Evolutionary conservation across 2,329 filamentous ascomycete species (phyloP).

Genomic region (Orbilia javanica): DNA sequence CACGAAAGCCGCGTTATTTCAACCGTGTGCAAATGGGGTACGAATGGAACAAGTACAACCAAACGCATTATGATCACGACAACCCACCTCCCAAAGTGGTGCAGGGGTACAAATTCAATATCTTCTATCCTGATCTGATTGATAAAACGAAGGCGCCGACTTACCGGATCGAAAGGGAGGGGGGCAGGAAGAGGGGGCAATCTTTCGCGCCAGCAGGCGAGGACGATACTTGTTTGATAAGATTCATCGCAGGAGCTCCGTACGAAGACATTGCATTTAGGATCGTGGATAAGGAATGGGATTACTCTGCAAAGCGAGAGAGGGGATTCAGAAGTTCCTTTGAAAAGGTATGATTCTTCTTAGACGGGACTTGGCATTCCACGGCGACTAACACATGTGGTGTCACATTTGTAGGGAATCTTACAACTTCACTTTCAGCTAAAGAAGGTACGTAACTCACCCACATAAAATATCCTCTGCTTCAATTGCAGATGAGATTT

Average conservation of each 20-base stretch:
- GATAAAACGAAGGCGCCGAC: conserved; percentile 95
- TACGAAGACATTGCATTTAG: conserved; percentile 98
- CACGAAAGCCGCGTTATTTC: conserved; percentile 95
- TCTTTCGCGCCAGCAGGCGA: conserved; percentile 93
- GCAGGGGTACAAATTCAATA: conserved; percentile 99
- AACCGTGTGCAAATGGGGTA: conserved; percentile 99
- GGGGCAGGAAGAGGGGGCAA: conserved; percentile 88
- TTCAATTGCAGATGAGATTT: conserved; percentile 15
- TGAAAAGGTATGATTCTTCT: conserved; percentile 98
- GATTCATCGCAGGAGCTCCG: conserved; percentile 93
- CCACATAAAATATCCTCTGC: not conserved
- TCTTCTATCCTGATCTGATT: conserved; percentile 97
- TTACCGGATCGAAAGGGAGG: conserved; percentile 93
- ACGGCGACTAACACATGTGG: conserved; percentile 15
- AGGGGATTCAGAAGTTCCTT: conserved; percentile 96
- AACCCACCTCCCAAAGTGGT: conserved; percentile 98
- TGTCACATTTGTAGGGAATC: conserved; percentile 73
- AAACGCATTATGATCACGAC: conserved; percentile 98
- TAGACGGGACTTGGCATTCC: too few species aligned
- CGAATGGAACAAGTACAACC: conserved; percentile 99
- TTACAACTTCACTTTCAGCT: conserved; percentile 98
- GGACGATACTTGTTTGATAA: conserved; percentile 95
- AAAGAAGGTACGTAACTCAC: conserved; percentile 79
- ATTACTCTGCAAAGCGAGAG: conserved; percentile 95
- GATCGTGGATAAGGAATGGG: conserved; percentile 98